phyloP scores from a whole-genome alignment of 768 basidiomycete species.

The Rhodotorula kratochvilovae region DNA sequence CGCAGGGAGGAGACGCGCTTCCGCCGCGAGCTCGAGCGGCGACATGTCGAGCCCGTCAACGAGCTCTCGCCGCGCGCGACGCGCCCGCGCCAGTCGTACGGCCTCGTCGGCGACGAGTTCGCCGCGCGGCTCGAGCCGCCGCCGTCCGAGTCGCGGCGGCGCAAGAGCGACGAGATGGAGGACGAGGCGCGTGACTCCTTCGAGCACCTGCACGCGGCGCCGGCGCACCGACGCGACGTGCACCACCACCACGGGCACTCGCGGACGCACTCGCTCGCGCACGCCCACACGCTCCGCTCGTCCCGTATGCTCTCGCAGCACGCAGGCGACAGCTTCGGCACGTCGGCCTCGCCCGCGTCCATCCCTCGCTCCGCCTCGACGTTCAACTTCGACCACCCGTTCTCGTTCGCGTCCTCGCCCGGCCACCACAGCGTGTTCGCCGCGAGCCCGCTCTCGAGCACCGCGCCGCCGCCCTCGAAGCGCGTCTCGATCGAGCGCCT shows the following conservation, averaged over 20 bases:
- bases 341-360: constrained; percentile 2
- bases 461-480: constrained; percentile 28
- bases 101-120: constrained; percentile 3
- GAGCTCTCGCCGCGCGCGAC: constrained; percentile 16
- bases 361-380: background rate
- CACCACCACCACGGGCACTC: constrained; percentile 1
- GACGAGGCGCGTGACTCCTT: constrained; percentile 21
- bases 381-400: constrained; percentile 20
- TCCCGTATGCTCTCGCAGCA: constrained; percentile 30
- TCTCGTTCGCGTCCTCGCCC: background rate
- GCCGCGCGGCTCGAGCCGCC: constrained; percentile 15
- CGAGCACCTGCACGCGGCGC: background rate
- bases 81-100: constrained; percentile 9
- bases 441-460: background rate
- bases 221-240: constrained; percentile 1
- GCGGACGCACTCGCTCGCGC: constrained; percentile 30
- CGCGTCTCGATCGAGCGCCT: constrained; percentile 35
- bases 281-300: constrained; percentile 32
- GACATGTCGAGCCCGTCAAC: constrained; percentile 34
- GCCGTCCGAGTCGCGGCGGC: constrained; percentile 21
- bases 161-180: constrained; percentile 40
- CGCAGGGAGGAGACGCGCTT: background rate
- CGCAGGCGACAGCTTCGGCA: background rate
- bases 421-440: background rate
- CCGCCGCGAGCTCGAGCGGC: constrained; percentile 1